A percentile compares a stretch with the other conserved stretches of the same genome.
Evolutionary conservation across 1,284 basidiomycete genomes (phyloP).

Genomic region (Calocybe gambosa): DNA sequence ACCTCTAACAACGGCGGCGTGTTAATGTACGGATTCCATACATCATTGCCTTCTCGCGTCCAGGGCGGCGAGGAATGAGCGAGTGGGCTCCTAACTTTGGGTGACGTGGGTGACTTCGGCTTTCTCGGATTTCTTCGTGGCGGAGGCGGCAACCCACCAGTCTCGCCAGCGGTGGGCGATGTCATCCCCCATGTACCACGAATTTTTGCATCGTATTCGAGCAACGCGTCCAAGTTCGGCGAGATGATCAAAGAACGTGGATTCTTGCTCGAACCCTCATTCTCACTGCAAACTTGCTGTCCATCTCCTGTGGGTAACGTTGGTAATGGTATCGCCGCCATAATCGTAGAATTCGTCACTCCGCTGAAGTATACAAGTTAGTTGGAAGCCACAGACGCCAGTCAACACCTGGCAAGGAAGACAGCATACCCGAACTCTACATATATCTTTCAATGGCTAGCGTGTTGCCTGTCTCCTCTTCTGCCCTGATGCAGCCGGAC

Average conservation of each 20-base stretch:
- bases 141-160: slow-evolving; percentile 33
- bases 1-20: slow-evolving; percentile 33
- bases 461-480: slow-evolving; percentile 2
- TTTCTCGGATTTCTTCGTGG: slow-evolving; percentile 22
- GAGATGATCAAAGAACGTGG: slow-evolving; percentile 40
- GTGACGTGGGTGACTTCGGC: slow-evolving; percentile 13
- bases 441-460: slow-evolving; percentile 3
- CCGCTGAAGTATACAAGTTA: not conserved
- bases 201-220: slow-evolving; percentile 52
- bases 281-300: slow-evolving; percentile 3
- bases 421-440: slow-evolving; percentile 1
- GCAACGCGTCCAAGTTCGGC: slow-evolving; percentile 53
- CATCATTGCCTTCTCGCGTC: slow-evolving; percentile 4
- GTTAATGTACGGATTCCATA: slow-evolving; percentile 42
- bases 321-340: not conserved
- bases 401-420: not conserved
- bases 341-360: slow-evolving; percentile 4
- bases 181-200: slow-evolving; percentile 16
- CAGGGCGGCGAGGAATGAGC: slow-evolving; percentile 3
- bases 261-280: not conserved
- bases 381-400: not conserved
- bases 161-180: slow-evolving; percentile 10
- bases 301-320: not conserved
- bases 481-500: not conserved
- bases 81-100: slow-evolving; percentile 12